Evolutionary conservation across 1,284 basidiomycete species (phyloP), one percentile per base, ranked within the genome.

Genomic region (Cryptococcus hybrid): DNA sequence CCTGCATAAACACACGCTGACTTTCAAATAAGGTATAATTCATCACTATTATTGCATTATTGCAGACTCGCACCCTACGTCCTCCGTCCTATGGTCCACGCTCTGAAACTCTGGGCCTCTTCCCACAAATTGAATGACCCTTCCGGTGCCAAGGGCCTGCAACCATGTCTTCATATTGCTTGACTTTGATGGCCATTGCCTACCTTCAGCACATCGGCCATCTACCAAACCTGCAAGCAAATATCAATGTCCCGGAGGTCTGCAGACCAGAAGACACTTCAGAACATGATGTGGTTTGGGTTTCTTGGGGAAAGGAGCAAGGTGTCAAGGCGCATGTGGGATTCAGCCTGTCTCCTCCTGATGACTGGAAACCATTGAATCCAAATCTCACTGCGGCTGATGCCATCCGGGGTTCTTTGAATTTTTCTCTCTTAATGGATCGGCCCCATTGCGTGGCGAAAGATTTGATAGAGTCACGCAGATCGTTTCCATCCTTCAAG

Each of bases 151-250:
- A 56, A 53, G 2, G 75, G 74, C 4, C 63, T 5, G 58, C 71
- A 0, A 73, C 74, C 6, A 70, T 79, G 68, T 78, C 77, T 0
- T 76, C 74, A 3, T 79, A 78, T 61, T 74, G 74, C 54, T 62
- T 78, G 30, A 75, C 73, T 2, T 65, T 79, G 8, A 75, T 79
- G 73, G 70, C 69, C 8, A 78, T 79, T 43, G 71, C 67, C 3
- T 79, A 78, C 53, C 65, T 79, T 9, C 77, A 77, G 52, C 51
- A 57, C 18, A 59, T 63, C 11, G 71, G 70, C 7, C 60, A 58
- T 13, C 58, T 79, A 4, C 76, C 77, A 1, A 78, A 76, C 53
- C 70, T 78, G 3, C 77, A 78, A 54, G 61, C 59, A 3, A 54
- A 59, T 9, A 62, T 72, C 24, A 47, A 52, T 11, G 63, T 58